These are phyloP conservation scores for Yamagishiella unicocca DNA, from an alignment of 139 green algal genomes.

Conservation along the genomic window DNA sequence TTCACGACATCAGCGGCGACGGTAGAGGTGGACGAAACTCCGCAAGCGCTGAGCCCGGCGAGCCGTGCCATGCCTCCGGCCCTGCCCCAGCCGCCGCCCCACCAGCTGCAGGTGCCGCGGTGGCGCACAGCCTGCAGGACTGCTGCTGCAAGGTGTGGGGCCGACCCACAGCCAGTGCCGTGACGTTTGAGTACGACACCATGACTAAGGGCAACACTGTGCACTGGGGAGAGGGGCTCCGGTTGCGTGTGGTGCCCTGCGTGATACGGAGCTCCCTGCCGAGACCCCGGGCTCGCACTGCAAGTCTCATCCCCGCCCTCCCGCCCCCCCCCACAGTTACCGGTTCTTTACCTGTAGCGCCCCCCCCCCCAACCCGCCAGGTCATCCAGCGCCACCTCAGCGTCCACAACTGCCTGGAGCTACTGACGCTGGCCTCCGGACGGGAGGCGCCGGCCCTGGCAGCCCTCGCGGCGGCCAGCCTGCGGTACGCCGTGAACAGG, in stretches of 20 bases:
- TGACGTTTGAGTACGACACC: not conserved
- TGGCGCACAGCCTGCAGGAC: not conserved
- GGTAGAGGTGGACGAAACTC: not conserved
- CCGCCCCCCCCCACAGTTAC: not conserved
- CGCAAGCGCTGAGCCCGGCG: too few relatives aligned
- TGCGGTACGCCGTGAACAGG: constrained; percentile 24
- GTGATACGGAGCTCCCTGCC: not conserved
- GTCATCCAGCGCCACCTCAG: constrained; percentile 31
- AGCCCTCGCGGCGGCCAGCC: not conserved
- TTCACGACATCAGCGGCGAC: not conserved
- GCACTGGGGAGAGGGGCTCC: not conserved
- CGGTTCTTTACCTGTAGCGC: not conserved
- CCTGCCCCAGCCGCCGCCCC: not conserved
- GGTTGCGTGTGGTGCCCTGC: not conserved
- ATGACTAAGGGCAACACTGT: not conserved
- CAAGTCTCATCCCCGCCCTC: not conserved
- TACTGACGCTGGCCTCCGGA: not conserved
- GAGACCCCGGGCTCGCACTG: not conserved
- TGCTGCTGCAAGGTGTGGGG: constrained; percentile 1
- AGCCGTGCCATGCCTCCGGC: too few relatives aligned
- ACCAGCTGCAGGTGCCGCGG: not conserved
- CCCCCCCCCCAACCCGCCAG: not conserved
- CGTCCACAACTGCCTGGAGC: constrained; percentile 40
- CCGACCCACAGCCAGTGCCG: too few relatives aligned
- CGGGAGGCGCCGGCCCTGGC: not conserved